phyloP scores from a whole-genome alignment of 108 stramenopile species.

The Cylindrotheca closterium region DNA sequence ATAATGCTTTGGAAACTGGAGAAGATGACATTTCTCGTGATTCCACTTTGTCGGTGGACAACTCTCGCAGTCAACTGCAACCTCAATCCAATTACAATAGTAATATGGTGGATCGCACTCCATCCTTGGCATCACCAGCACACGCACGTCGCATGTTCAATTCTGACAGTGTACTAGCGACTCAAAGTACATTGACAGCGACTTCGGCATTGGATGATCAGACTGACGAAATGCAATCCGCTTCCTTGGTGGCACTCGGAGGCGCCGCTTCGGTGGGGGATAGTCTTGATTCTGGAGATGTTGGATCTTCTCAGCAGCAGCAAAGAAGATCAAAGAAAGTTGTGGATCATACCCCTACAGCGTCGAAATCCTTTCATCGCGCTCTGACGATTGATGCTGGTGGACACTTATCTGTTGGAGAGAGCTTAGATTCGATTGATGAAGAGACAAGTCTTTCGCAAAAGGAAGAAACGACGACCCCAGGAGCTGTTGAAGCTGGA shows the following conservation, averaged over 20 bases:
- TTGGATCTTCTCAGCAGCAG: neutral
- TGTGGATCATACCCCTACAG: conserved; percentile 25
- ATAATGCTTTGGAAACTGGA: neutral
- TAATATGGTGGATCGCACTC: conserved; percentile 27
- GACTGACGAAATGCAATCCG: conserved; percentile 3
- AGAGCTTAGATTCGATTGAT: conserved; percentile 70
- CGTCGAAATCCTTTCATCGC: neutral
- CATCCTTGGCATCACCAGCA: neutral
- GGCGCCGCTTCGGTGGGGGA: conserved; percentile 9
- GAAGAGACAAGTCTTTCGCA: conserved; percentile 26
- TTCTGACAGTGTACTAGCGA: neutral
- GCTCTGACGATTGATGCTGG: conserved; percentile 9
- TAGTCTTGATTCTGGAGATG: conserved; percentile 3
- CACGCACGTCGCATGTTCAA: neutral
- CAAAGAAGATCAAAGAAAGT: conserved; percentile 1
- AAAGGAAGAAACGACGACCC: conserved; percentile 4
- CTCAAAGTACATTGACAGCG: neutral
- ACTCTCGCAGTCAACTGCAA: conserved; percentile 13
- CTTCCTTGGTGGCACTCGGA: conserved; percentile 10
- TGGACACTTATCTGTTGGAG: conserved; percentile 34
- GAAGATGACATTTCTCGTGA: conserved; percentile 39
- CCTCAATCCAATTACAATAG: conserved; percentile 5
- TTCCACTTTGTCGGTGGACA: conserved; percentile 27
- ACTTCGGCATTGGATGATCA: conserved; percentile 17
- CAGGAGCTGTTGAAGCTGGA: conserved; percentile 12